Base-by-base conservation (phyloP, 208 protist species). In the Trichomonas vaginalis region DNA sequence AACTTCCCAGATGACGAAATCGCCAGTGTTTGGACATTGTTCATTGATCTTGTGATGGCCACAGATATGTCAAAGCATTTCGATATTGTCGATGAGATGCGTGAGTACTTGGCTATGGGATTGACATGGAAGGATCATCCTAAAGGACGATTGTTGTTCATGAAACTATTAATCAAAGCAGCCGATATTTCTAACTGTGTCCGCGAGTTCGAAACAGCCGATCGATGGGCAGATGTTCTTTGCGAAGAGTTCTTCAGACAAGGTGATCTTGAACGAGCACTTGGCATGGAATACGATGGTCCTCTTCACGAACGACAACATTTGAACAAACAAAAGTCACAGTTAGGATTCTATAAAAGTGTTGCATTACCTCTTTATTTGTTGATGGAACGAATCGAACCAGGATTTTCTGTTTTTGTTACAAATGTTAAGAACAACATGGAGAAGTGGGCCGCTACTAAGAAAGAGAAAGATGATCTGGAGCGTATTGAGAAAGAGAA, bases 61-160 rank as follows among this genome's bases (percentile, higher is more conserved):
- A 98, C 97, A 0, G 97, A 97, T 95, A 97, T 97, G 96, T 35
- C 51, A 17, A 79, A 88, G 9, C 97, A 97, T 95, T 96, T 97
- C 45, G 96, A 95, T 37, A 51, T 97, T 37, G 40, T 96, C 4
- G 40, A 88, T 45, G 82, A 88, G 27, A n/a, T 10, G 37, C 49
- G 40, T 86, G 40, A 88, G 27, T 88, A 45, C 0, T 8, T 45
- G 0, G 35, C 35, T 32, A 88, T 35, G 17, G 82, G 82, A 10
- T 4, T 45, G 14, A 32, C 17, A 27, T 88, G 82, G 82, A 45
- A 88, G 32, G 39, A 88, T 8, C 17, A 27, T 47, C 35, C 32
- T 32, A 47, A 45, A 40, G 82, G 82, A 17, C 42, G 82, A 47
- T 47, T 88, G 39, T 15, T 88, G 14, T 32, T 40, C 40, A 47